Percentiles rank a stretch among this genome's conserved stretches.
Conservation (phyloP, 371 early-diverging fungal species). For the Parasitella parasitica region DNA sequence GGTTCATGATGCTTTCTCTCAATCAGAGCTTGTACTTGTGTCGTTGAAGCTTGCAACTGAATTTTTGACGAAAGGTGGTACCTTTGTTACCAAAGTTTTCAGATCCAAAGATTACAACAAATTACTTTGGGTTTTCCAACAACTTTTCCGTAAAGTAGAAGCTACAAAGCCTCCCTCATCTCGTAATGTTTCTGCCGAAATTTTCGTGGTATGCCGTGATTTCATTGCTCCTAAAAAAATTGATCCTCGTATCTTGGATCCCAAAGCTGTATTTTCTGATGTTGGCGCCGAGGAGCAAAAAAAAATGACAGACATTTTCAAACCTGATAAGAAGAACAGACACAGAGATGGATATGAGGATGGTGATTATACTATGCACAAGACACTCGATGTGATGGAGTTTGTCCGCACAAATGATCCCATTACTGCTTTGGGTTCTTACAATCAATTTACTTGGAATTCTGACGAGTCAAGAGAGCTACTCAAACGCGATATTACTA, state of each 20-base stretch:
- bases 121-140: slow-evolving; percentile 97
- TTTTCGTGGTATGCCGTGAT: slow-evolving; percentile 97
- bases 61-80: slow-evolving; percentile 93
- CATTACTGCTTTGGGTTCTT: slow-evolving; percentile 70
- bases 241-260: slow-evolving; percentile 94
- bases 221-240: slow-evolving; percentile 95
- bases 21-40: slow-evolving; percentile 95
- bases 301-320: slow-evolving; percentile 68
- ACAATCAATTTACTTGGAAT: slow-evolving; percentile 74
- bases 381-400: slow-evolving; percentile 68
- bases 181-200: slow-evolving; percentile 99
- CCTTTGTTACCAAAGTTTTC: slow-evolving; percentile 99
- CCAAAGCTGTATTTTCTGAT: slow-evolving; percentile 95
- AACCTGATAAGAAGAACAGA: slow-evolving; percentile 83
- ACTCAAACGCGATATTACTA: slow-evolving; percentile 71
- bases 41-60: slow-evolving; percentile 96
- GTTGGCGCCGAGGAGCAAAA: slow-evolving; percentile 59
- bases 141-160: slow-evolving; percentile 97
- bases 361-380: slow-evolving; percentile 86
- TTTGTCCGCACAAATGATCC: slow-evolving; percentile 82
- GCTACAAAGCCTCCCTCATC: slow-evolving; percentile 99
- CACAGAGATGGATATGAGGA: slow-evolving; percentile 97
- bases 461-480: slow-evolving; percentile 61
- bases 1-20: slow-evolving; percentile 98
- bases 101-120: slow-evolving; percentile 99